These are phyloP conservation scores for Rhodomyrtus psidioides DNA, from an alignment of 441 rosid genomes.

Conservation along the genomic window DNA sequence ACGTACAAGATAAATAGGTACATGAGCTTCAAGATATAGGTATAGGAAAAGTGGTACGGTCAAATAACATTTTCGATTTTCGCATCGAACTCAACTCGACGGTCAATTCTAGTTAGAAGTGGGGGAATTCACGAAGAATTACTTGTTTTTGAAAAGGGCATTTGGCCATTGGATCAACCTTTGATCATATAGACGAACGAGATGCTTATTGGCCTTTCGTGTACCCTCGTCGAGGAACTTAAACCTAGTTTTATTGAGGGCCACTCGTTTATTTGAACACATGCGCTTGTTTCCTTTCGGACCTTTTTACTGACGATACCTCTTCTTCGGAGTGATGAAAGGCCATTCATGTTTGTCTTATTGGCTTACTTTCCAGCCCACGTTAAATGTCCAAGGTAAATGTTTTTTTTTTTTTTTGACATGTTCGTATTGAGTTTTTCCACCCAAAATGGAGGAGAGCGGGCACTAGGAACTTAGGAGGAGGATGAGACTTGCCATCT, in stretches of 20 bases:
- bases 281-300: not conserved
- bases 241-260: not conserved
- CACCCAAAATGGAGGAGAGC: not conserved
- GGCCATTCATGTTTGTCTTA: not conserved
- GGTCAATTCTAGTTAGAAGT: not conserved
- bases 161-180: not conserved
- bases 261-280: not conserved
- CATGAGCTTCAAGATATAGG: not conserved
- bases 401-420: not conserved
- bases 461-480: not conserved
- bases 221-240: not conserved
- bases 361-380: not conserved
- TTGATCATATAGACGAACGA: not conserved
- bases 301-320: not conserved
- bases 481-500: not conserved
- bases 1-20: not conserved
- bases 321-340: not conserved
- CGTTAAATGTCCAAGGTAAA: not conserved
- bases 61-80: not conserved
- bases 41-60: not conserved
- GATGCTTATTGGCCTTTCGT: no score
- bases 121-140: not conserved
- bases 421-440: not conserved
- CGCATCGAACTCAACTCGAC: not conserved
- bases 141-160: not conserved